Evolutionary conservation across 2,329 filamentous ascomycete genomes (phyloP), one percentile per base, ranked within the genome.

Genomic region (Kalmusia sp.): DNA sequence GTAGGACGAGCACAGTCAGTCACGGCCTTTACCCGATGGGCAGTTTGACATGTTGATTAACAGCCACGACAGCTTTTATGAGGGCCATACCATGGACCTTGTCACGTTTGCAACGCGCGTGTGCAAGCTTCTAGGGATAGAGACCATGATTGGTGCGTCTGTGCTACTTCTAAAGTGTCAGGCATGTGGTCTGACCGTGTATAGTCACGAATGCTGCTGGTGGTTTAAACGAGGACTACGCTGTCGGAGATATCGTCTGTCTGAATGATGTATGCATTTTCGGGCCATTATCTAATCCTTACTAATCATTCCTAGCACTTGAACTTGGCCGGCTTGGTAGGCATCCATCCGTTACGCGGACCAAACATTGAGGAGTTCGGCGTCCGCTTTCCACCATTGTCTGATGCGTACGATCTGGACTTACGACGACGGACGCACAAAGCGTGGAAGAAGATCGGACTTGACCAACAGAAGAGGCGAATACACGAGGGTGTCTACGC

Each of bases 401-500:
- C 84, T 21, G 86, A 89, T 68, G 86, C 86, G 1, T 89, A 89
- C 65, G 85, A 88, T 62, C 77, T 89, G 11, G 79, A 83, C 35
- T 75, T 88, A 39, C 80, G 86, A 45, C 80, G 81, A 56, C 76
- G 80, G 40, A 81, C 81, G 4, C 85, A 88, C 67, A 75, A 76
- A 47, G 79, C 81, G 22, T 88, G 85, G 84, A 76, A 77, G 38
- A 78, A 80, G 54, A 72, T 85, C 2, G 69, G 73, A 4, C 67
- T 77, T 11, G 65, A 79, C 28, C 73, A 80, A 34, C 78, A 75
- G 46, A 77, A 77, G 33, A 74, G 85, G 52, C 78, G 74, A 57
- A 66, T 89, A 57, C 84, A 87, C 57, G 86, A 89, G 67, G 86
- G 86, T 15, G 82, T 87, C 2, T 89, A 89, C 74, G 85, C 85